Evolutionary conservation across 1,284 basidiomycete species (phyloP).

Genomic region (Trametes versicolor): DNA sequence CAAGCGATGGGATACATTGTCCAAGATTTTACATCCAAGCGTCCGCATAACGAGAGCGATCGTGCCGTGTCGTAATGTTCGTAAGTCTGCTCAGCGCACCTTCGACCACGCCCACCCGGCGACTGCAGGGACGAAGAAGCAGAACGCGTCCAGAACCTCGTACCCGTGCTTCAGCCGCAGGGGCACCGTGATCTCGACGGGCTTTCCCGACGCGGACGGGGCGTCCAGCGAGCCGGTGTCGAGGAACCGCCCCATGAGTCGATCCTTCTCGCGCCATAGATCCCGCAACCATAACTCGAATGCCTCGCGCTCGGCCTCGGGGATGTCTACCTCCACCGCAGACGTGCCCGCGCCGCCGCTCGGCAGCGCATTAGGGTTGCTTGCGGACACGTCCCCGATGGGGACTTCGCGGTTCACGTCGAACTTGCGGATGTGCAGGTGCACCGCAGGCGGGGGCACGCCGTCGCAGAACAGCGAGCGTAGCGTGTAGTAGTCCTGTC

Average conservation of each 20-base stretch:
- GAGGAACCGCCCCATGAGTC: constrained; percentile 72
- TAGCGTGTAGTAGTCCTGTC: constrained; percentile 88
- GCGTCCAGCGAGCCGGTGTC: constrained; percentile 53
- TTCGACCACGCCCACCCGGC: constrained; percentile 62
- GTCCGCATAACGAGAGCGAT: background rate
- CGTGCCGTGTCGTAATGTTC: constrained; percentile 15
- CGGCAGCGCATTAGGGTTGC: constrained; percentile 48
- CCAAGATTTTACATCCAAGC: constrained; percentile 10
- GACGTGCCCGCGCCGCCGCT: constrained; percentile 40
- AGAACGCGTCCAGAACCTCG: constrained; percentile 73
- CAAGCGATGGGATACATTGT: constrained; percentile 3
- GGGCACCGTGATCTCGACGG: constrained; percentile 61
- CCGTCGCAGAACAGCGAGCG: constrained; percentile 89
- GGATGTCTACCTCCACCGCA: constrained; percentile 67
- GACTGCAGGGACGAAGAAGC: constrained; percentile 72
- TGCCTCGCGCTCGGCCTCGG: constrained; percentile 68
- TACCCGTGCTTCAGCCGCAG: constrained; percentile 59
- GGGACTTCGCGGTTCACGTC: constrained; percentile 73
- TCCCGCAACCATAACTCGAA: constrained; percentile 89
- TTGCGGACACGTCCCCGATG: constrained; percentile 63
- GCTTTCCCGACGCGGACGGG: constrained; percentile 22
- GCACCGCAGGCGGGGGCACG: constrained; percentile 85
- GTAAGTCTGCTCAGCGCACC: constrained; percentile 21
- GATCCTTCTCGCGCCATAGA: constrained; percentile 89
- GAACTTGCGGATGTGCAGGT: constrained; percentile 87